These are phyloP conservation scores for Hanseniaspora jakobsenii DNA, from an alignment of 805 yeast genomes.

Conservation along the genomic window DNA sequence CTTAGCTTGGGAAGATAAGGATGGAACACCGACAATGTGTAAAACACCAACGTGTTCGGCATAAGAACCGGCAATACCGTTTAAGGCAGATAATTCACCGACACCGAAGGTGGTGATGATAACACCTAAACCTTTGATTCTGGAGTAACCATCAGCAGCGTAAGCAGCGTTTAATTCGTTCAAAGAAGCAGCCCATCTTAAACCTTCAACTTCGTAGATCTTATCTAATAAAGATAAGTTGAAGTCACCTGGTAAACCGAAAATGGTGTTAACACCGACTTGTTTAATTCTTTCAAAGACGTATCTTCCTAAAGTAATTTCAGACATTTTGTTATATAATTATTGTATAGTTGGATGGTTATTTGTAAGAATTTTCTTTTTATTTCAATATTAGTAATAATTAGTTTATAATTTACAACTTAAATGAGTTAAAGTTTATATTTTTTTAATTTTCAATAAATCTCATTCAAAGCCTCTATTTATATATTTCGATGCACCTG, in stretches of 20 bases:
- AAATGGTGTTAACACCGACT: slow-evolving; percentile 55
- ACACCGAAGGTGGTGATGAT: slow-evolving; percentile 81
- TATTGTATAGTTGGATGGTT: not conserved
- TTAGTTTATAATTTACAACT: too few relatives aligned
- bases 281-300: slow-evolving; percentile 69
- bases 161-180: slow-evolving; percentile 76
- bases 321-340: slow-evolving; percentile 24
- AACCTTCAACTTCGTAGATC: slow-evolving; percentile 58
- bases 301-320: slow-evolving; percentile 61
- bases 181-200: slow-evolving; percentile 86
- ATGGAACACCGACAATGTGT: slow-evolving; percentile 80
- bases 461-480: too few relatives aligned
- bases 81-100: slow-evolving; percentile 73
- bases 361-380: too few relatives aligned
- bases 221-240: slow-evolving; percentile 60
- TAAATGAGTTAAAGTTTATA: too few relatives aligned
- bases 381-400: too few relatives aligned
- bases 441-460: too few relatives aligned
- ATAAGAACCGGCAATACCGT: slow-evolving; percentile 79
- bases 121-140: slow-evolving; percentile 66
- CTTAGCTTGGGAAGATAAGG: slow-evolving; percentile 58
- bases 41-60: slow-evolving; percentile 81
- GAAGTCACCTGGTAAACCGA: slow-evolving; percentile 77
- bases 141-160: slow-evolving; percentile 79
- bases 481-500: too few relatives aligned